Conservation (phyloP, 495 filamentous ascomycete genomes). For the Astrocystis sublimbata region DNA sequence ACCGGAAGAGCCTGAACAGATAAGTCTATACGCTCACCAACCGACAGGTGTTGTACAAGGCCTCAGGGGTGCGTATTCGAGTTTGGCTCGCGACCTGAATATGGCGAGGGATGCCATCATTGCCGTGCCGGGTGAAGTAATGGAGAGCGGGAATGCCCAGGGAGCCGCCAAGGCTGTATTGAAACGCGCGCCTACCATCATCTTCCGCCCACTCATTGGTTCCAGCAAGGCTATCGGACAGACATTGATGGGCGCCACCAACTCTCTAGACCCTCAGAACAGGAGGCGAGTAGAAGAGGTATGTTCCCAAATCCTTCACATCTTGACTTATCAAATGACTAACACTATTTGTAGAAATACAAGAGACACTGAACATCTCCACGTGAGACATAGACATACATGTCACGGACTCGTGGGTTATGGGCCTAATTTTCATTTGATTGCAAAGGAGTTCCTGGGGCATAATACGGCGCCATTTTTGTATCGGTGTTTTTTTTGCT, state of each 20-base stretch:
- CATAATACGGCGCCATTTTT: slow-evolving; percentile 15
- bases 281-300: slow-evolving; percentile 84
- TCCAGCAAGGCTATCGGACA: slow-evolving; percentile 87
- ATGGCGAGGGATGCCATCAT: slow-evolving; percentile 86
- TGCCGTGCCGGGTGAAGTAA: slow-evolving; percentile 87
- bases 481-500: slow-evolving; percentile 7
- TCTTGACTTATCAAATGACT: slow-evolving; percentile 17
- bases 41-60: slow-evolving; percentile 85
- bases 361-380: slow-evolving; percentile 34
- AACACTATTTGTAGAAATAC: slow-evolving; percentile 40
- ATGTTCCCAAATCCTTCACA: slow-evolving; percentile 39
- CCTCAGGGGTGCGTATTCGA: slow-evolving; percentile 74
- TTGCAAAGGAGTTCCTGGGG: slow-evolving; percentile 14
- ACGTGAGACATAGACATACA: too few species aligned
- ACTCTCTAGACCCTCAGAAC: slow-evolving; percentile 84
- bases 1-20: slow-evolving; percentile 68
- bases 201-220: slow-evolving; percentile 87
- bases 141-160: slow-evolving; percentile 80
- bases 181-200: slow-evolving; percentile 82
- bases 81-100: slow-evolving; percentile 82
- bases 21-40: slow-evolving; percentile 90
- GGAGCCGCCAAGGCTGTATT: slow-evolving; percentile 80
- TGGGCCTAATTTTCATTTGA: slow-evolving; percentile 5
- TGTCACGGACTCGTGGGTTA: slow-evolving; percentile 7
- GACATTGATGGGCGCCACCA: slow-evolving; percentile 89